Conservation (phyloP, 805 yeast species). For the Wickerhamiella spandovensis region DNA sequence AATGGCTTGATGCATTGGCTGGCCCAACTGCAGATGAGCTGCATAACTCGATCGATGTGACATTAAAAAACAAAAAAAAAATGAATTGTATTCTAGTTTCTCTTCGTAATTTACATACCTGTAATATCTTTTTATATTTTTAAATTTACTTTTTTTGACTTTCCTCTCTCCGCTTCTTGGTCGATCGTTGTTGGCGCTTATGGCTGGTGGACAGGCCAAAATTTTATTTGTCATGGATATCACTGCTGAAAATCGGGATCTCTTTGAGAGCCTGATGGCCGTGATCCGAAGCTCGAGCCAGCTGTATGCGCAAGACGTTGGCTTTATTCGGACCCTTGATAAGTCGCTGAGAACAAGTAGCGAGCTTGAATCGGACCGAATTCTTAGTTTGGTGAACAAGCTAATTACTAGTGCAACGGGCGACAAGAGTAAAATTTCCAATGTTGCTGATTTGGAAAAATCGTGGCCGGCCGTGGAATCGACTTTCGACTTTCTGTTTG, state of each 20-base stretch:
- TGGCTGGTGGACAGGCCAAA: neutral
- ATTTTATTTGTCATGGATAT: constrained; percentile 11
- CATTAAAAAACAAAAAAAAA: neutral
- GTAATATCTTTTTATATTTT: neutral
- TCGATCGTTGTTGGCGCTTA: too few relatives aligned
- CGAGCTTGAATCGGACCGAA: constrained; percentile 21
- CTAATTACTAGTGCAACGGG: constrained; percentile 18
- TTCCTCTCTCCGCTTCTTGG: too few relatives aligned
- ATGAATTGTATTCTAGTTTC: neutral
- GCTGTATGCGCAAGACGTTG: constrained; percentile 68
- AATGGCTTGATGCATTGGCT: neutral
- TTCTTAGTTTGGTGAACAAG: constrained; percentile 21
- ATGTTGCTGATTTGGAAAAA: constrained; percentile 33
- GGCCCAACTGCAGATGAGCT: neutral
- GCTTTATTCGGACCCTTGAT: constrained; percentile 57
- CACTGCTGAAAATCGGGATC: constrained; percentile 13
- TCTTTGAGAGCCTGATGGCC: constrained; percentile 37
- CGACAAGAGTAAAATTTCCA: constrained; percentile 23
- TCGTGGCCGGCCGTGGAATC: constrained; percentile 54
- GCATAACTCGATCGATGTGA: neutral
- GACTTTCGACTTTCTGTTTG: constrained; percentile 57
- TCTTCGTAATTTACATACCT: neutral
- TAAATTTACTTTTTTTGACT: too few relatives aligned
- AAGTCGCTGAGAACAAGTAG: constrained; percentile 31
- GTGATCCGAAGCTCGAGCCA: constrained; percentile 55